These are phyloP conservation scores for Vitis labrusca DNA, from an alignment of 164 flowering plant genomes.

Conservation along the genomic window DNA sequence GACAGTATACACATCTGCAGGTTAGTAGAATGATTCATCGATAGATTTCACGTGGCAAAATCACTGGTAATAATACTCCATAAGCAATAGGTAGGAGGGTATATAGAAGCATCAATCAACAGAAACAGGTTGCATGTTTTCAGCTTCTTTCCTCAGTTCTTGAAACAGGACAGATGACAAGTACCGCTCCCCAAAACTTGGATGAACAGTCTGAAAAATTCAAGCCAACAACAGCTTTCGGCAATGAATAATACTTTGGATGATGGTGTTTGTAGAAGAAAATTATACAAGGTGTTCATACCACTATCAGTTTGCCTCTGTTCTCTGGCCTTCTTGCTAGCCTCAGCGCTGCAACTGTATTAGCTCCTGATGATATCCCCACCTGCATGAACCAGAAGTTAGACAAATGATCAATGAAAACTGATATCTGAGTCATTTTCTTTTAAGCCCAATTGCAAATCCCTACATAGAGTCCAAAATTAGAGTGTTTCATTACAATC, in stretches of 20 bases:
- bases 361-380: conserved; percentile 97
- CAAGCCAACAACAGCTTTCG: background rate
- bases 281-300: conserved; percentile 9
- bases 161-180: conserved; percentile 82
- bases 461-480: no score
- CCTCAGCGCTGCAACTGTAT: conserved; percentile 62
- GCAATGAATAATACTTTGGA: no score
- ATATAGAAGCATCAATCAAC: conserved; percentile 42
- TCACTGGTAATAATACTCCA: no score
- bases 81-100: no score
- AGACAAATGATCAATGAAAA: no score
- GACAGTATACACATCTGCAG: no score
- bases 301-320: conserved; percentile 98
- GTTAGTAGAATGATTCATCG: no score
- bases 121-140: conserved; percentile 83
- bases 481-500: no score
- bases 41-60: no score
- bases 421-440: no score
- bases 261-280: no score
- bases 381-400: conserved; percentile 38
- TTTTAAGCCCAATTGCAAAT: no score
- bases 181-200: conserved; percentile 96
- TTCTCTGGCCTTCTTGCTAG: conserved; percentile 94
- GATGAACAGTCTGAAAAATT: conserved; percentile 71
- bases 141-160: conserved; percentile 83